Evolutionary conservation across 2,329 filamentous ascomycete species (phyloP).

Genomic region (Phyllosticta ampelicida): DNA sequence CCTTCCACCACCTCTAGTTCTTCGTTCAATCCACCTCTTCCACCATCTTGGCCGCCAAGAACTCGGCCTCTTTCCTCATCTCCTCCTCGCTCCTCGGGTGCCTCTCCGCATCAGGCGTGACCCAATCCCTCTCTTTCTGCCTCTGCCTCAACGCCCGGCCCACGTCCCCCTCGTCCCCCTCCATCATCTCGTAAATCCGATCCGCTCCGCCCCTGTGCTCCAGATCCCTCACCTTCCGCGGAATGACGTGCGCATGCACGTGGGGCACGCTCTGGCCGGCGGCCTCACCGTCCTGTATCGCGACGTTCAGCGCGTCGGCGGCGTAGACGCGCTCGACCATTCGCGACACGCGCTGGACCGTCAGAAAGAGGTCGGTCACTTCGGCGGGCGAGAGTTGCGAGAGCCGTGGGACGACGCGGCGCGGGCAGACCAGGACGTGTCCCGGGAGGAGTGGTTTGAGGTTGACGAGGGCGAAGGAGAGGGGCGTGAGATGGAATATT

Average conservation of each 20-base stretch:
- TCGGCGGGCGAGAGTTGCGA: conserved; percentile 62
- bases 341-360: conserved; percentile 69
- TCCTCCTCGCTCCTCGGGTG: conserved; percentile 57
- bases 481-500: conserved; percentile 76
- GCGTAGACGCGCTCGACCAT: conserved; percentile 56
- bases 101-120: conserved; percentile 59
- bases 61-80: conserved; percentile 68
- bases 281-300: conserved; percentile 83
- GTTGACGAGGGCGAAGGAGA: conserved; percentile 85
- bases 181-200: conserved; percentile 71
- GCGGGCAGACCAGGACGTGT: conserved; percentile 82
- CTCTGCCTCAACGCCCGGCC: conserved; percentile 55
- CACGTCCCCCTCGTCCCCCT: conserved; percentile 75
- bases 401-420: conserved; percentile 57
- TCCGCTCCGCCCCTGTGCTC: conserved; percentile 52
- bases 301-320: conserved; percentile 77
- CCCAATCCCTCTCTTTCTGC: conserved; percentile 48
- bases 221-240: conserved; percentile 51
- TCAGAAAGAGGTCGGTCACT: conserved; percentile 75
- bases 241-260: conserved; percentile 87
- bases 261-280: conserved; percentile 92
- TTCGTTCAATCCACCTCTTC: conserved; percentile 24
- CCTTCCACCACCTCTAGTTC: too few relatives aligned
- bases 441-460: conserved; percentile 88
- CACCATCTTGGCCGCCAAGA: conserved; percentile 49